Conservation (phyloP, 2,329 filamentous ascomycete genomes). For the Monilinia laxa region DNA sequence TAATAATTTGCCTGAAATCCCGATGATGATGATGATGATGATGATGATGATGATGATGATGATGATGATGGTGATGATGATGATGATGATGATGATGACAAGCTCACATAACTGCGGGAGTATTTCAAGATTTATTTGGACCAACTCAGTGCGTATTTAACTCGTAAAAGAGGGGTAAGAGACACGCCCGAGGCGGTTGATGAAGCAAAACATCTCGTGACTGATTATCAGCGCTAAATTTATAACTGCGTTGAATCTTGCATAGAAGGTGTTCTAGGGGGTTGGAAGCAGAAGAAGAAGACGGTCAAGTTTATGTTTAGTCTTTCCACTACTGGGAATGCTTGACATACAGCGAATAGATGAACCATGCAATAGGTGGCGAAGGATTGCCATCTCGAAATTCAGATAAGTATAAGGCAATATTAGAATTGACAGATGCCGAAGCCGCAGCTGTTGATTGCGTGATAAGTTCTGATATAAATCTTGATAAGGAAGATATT, state of each 20-base stretch:
- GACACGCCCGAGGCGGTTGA: conserved; percentile 16
- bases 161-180: conserved; percentile 6
- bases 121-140: conserved; percentile 23
- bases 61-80: no score
- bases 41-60: no score
- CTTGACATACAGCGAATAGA: conserved; percentile 41
- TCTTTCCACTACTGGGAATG: conserved; percentile 46
- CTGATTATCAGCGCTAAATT: conserved; percentile 9
- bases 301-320: conserved; percentile 45
- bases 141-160: conserved; percentile 2
- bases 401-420: conserved; percentile 41
- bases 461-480: conserved; percentile 31
- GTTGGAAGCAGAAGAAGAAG: conserved; percentile 31
- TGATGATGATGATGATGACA: conserved; percentile 21
- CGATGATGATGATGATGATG: no score
- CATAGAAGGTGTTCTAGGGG: conserved; percentile 52
- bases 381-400: conserved; percentile 38
- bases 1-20: conserved; percentile 19
- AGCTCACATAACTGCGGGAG: conserved; percentile 2
- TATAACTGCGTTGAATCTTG: not conserved
- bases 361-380: conserved; percentile 37
- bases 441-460: conserved; percentile 54
- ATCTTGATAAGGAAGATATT: conserved; percentile 39
- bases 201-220: conserved; percentile 15
- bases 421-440: conserved; percentile 52